Percentiles rank a stretch among this genome's conserved stretches.
Evolutionary conservation across 495 filamentous ascomycete genomes (phyloP).

Genomic region (Penicillium mononematosum): DNA sequence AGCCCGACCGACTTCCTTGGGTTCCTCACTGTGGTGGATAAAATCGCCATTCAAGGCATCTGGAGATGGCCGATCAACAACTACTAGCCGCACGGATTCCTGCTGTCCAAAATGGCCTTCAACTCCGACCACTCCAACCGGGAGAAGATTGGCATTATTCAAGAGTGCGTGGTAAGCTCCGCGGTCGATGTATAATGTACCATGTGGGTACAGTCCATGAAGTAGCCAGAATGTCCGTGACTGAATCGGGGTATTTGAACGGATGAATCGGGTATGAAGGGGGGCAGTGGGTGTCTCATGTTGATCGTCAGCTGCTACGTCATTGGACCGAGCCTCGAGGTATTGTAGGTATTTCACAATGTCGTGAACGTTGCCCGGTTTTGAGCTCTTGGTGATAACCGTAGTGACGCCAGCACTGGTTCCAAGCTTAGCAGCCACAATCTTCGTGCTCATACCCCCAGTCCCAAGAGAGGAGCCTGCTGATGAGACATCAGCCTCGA

Average conservation of each 20-base stretch:
- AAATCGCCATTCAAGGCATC: constrained; percentile 45
- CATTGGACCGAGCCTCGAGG: constrained; percentile 32
- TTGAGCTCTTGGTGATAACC: constrained; percentile 87
- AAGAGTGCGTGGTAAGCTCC: constrained; percentile 78
- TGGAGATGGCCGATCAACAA: constrained; percentile 57
- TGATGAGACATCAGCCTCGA: constrained; percentile 89
- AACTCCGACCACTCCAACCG: constrained; percentile 86
- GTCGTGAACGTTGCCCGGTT: constrained; percentile 84
- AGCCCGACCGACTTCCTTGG: constrained; percentile 84
- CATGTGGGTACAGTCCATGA: constrained; percentile 88
- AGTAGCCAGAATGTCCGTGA: constrained; percentile 97
- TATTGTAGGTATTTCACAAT: constrained; percentile 81
- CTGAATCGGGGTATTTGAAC: constrained; percentile 79
- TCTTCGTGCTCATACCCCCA: constrained; percentile 98
- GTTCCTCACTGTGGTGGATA: constrained; percentile 45
- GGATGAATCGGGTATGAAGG: constrained; percentile 89
- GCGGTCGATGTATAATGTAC: constrained; percentile 86
- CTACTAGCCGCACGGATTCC: constrained; percentile 82
- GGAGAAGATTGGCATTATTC: constrained; percentile 84
- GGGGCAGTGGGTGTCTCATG: constrained; percentile 43
- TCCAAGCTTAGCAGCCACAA: constrained; percentile 88
- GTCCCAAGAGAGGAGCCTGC: constrained; percentile 88
- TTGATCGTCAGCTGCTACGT: constrained; percentile 22
- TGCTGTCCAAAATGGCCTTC: constrained; percentile 86
- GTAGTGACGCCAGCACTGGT: constrained; percentile 95